Evolutionary conservation across 2,329 filamentous ascomycete species (phyloP).

Genomic region (Fusarium gaditjirri): DNA sequence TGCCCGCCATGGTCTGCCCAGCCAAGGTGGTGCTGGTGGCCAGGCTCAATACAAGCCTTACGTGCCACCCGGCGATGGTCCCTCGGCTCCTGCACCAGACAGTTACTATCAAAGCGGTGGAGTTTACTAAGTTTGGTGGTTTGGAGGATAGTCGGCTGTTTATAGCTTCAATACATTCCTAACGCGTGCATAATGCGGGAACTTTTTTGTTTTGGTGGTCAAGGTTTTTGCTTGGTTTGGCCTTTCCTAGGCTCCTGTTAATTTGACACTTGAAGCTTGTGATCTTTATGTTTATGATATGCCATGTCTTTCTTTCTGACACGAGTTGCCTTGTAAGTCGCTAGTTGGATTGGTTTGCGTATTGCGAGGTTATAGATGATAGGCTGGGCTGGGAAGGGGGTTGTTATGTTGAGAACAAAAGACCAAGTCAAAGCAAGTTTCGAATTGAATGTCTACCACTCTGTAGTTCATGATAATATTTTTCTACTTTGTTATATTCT

Average conservation of each 20-base stretch:
- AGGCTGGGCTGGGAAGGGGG: too few relatives aligned
- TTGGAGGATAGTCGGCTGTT: not conserved
- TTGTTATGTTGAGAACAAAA: not conserved
- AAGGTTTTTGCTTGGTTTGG: not conserved
- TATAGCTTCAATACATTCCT: constrained; percentile 21
- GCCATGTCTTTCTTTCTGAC: not conserved
- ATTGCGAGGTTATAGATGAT: not conserved
- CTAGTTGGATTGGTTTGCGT: not conserved
- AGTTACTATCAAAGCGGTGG: constrained; percentile 66
- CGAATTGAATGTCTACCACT: not conserved
- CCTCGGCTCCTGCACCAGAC: constrained; percentile 62
- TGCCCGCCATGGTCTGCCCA: constrained; percentile 61
- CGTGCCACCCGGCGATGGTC: constrained; percentile 59
- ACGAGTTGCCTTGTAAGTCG: not conserved
- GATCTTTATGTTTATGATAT: not conserved
- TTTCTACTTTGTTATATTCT: not conserved
- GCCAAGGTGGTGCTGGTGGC: constrained; percentile 50
- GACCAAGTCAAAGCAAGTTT: not conserved
- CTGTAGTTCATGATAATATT: not conserved
- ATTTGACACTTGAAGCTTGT: not conserved
- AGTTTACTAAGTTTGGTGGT: constrained; percentile 44
- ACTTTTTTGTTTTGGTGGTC: not conserved
- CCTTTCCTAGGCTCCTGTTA: not conserved
- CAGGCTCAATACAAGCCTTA: constrained; percentile 71
- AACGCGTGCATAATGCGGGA: not conserved